A percentile compares a stretch with the other conserved stretches of the same genome.
Conservation (phyloP, 1,284 basidiomycete genomes). For the Erythrobasidium hasegawianum region DNA sequence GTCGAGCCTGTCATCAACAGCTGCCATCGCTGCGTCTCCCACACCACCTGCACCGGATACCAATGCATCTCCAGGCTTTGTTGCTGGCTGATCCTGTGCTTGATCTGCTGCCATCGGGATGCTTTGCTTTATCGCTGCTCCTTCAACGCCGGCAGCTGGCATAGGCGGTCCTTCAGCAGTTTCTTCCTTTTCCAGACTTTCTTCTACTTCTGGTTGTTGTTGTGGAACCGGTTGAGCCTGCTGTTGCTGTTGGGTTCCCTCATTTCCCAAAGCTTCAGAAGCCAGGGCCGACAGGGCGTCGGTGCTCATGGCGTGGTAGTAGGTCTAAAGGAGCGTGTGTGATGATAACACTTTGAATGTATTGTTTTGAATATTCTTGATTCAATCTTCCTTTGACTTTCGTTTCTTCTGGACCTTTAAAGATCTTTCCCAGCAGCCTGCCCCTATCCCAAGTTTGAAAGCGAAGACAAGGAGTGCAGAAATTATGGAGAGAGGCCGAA, state of each 20-base stretch:
- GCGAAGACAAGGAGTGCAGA: no score
- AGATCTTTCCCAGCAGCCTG: no score
- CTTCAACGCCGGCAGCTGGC: conserved; percentile 20
- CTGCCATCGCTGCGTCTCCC: conserved; percentile 34
- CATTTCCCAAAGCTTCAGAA: not conserved
- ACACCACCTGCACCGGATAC: not conserved
- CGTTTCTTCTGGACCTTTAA: no score
- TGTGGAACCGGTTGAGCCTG: not conserved
- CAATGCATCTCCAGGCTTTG: not conserved
- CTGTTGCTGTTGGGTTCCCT: not conserved
- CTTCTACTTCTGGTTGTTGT: not conserved
- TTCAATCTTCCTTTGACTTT: no score
- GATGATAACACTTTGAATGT: no score
- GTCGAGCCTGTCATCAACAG: conserved; percentile 29
- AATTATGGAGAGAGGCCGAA: no score
- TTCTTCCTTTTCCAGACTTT: conserved; percentile 23
- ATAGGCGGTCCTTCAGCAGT: conserved; percentile 28
- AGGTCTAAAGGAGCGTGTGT: no score
- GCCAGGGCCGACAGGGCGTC: not conserved
- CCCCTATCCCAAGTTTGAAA: no score
- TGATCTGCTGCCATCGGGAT: not conserved
- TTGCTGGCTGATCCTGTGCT: not conserved
- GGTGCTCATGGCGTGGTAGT: conserved; percentile 6
- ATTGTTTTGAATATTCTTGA: no score
- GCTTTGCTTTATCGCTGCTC: conserved; percentile 16